Conservation (phyloP, 495 filamentous ascomycete genomes). For the Neurospora sp. region DNA sequence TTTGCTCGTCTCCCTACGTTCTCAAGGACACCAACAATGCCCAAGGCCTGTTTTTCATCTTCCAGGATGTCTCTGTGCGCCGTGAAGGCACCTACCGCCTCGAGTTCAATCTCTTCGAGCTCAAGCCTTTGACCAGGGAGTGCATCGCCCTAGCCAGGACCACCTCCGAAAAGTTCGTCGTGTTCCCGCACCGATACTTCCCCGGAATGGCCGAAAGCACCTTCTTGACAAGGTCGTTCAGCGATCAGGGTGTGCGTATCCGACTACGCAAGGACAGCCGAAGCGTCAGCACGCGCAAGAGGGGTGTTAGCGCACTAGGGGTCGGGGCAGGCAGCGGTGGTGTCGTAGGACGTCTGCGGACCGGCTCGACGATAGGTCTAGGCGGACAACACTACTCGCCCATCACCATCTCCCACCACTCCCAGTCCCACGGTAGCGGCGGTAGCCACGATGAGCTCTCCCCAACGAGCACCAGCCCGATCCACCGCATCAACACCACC, state of each 20-base stretch:
- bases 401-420: not conserved
- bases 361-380: not conserved
- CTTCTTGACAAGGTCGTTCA: conserved; percentile 82
- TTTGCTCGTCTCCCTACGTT: conserved; percentile 86
- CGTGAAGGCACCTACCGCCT: conserved; percentile 70
- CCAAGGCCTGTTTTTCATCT: conserved; percentile 97
- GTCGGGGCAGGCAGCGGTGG: not conserved
- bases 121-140: conserved; percentile 56
- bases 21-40: conserved; percentile 85
- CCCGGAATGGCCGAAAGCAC: conserved; percentile 87
- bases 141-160: conserved; percentile 52
- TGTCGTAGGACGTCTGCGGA: not conserved
- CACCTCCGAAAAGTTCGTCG: conserved; percentile 65
- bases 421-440: not conserved
- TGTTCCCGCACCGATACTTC: conserved; percentile 68
- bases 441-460: not conserved
- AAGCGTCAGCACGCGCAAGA: conserved; percentile 34
- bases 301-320: conserved; percentile 13
- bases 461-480: not conserved
- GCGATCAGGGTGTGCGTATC: conserved; percentile 87
- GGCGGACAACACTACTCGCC: not conserved
- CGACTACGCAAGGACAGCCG: conserved; percentile 74
- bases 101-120: conserved; percentile 81
- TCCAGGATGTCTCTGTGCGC: conserved; percentile 82
- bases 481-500: not conserved